These are phyloP conservation scores for Paradendryphiella salina DNA, from an alignment of 2,329 filamentous ascomycete genomes.

Conservation along the genomic window DNA sequence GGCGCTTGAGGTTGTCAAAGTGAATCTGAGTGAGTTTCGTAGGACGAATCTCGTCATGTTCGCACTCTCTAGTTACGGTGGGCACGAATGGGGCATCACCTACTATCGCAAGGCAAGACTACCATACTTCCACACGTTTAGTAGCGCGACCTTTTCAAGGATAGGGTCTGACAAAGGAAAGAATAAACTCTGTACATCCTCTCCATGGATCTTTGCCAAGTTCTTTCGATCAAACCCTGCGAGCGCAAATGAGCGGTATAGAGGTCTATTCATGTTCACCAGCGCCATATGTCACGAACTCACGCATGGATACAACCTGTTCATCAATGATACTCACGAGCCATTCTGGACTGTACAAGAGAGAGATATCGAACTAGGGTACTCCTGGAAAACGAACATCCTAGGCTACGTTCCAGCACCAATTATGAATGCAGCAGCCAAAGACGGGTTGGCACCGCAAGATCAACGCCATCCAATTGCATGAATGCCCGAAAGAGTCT, in stretches of 20 bases:
- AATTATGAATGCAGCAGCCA: not conserved
- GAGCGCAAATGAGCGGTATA: constrained; percentile 1
- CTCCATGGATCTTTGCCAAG: not conserved
- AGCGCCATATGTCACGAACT: constrained; percentile 25
- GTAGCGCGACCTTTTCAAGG: not conserved
- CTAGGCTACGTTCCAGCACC: constrained; percentile 14
- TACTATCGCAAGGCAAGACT: not conserved
- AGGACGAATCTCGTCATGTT: constrained; percentile 20
- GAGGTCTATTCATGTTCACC: constrained; percentile 20
- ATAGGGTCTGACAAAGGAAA: not conserved
- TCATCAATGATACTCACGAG: constrained; percentile 12
- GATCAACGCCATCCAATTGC: no score
- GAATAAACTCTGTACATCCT: not conserved
- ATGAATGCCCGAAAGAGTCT: no score
- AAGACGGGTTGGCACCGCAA: no score
- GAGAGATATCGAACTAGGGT: constrained; percentile 19
- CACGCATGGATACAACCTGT: constrained; percentile 24
- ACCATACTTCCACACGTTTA: constrained; percentile 11
- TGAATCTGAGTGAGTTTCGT: constrained; percentile 12
- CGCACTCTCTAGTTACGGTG: constrained; percentile 4
- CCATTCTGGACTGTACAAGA: constrained; percentile 19
- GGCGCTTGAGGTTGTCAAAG: constrained; percentile 9
- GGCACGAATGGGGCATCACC: constrained; percentile 8
- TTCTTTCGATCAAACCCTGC: not conserved
- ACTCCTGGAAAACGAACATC: constrained; percentile 17